Conservation (phyloP, 2,329 filamentous ascomycete species). For the Arthroderma uncinatum region DNA sequence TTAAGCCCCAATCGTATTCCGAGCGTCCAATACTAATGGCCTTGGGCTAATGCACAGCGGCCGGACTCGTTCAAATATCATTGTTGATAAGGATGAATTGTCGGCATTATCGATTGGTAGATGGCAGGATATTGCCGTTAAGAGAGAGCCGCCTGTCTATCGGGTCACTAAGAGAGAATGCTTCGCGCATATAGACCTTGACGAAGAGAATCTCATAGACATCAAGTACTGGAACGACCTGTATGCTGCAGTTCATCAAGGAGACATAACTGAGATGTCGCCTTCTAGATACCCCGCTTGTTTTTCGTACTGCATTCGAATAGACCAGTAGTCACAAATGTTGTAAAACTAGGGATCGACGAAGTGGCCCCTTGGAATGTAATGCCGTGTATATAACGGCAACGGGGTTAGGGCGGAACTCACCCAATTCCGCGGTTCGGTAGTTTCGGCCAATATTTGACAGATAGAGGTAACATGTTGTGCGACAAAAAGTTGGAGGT, state of each 20-base stretch:
- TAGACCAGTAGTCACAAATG: not conserved
- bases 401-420: too few relatives aligned
- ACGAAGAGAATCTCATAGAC: not conserved
- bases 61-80: conserved; percentile 29
- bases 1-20: not conserved
- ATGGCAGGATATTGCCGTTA: conserved; percentile 32
- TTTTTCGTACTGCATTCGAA: too few relatives aligned
- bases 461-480: not conserved
- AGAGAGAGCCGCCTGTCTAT: conserved; percentile 21
- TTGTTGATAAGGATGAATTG: conserved; percentile 29
- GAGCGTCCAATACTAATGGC: conserved; percentile 12
- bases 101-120: conserved; percentile 31
- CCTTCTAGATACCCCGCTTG: not conserved
- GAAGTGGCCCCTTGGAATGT: not conserved
- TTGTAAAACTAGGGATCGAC: too few relatives aligned
- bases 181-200: not conserved
- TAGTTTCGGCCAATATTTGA: too few relatives aligned
- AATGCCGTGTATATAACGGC: too few relatives aligned
- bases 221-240: not conserved
- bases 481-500: not conserved
- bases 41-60: conserved; percentile 29
- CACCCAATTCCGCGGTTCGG: too few relatives aligned
- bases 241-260: not conserved
- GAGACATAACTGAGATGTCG: not conserved
- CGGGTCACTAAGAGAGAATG: not conserved